These are phyloP conservation scores for Heritiera littoralis DNA, from an alignment of 345 rosid genomes.

Conservation along the genomic window DNA sequence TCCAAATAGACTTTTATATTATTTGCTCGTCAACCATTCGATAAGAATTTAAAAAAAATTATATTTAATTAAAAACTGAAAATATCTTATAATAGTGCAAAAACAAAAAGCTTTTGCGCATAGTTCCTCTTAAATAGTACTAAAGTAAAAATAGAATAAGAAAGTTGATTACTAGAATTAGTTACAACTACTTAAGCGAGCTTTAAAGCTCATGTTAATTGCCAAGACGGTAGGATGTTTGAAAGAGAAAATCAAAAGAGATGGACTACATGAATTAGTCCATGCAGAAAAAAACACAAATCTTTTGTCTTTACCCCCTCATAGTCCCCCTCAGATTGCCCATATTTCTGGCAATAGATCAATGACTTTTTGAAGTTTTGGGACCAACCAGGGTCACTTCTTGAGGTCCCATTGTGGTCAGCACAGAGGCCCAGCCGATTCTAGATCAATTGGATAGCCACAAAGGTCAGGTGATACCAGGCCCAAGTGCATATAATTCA, in stretches of 20 bases:
- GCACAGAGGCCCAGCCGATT: no score
- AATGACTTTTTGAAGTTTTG: neutral
- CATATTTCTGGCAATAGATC: neutral
- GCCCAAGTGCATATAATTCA: neutral
- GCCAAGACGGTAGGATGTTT: neutral
- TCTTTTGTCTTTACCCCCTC: neutral
- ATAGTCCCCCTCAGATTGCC: neutral
- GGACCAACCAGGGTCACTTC: neutral
- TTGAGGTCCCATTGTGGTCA: neutral
- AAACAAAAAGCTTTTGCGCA: no score
- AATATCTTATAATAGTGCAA: no score
- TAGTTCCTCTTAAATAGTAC: no score
- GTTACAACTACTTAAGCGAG: neutral
- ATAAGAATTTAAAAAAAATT: no score
- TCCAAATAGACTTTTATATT: no score
- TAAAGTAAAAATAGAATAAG: no score
- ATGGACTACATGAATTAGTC: constrained; percentile 1
- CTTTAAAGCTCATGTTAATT: neutral
- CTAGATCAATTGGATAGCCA: neutral
- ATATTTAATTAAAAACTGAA: no score
- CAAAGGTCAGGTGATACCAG: neutral
- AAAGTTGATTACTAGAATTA: no score
- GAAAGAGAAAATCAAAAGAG: neutral
- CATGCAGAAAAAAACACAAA: neutral
- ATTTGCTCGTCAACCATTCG: no score